phyloP scores from a whole-genome alignment of 805 yeast species.

The Teunomyces stri region DNA sequence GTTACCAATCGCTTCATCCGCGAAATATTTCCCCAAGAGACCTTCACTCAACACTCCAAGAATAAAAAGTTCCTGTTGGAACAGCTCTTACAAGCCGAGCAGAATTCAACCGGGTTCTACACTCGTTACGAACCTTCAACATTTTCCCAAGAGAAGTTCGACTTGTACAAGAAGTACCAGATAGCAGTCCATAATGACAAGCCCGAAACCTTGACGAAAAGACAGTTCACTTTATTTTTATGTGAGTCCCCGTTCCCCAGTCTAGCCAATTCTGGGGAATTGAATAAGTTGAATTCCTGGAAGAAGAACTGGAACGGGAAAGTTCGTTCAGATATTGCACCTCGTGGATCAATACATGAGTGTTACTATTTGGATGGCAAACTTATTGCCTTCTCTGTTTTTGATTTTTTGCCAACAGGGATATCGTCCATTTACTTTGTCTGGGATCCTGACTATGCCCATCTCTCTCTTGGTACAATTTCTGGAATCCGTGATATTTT shows the following conservation, averaged over 20 bases:
- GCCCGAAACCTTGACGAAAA: slow-evolving; percentile 41
- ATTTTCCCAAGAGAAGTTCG: slow-evolving; percentile 57
- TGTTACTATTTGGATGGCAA: slow-evolving; percentile 64
- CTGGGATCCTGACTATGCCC: slow-evolving; percentile 79
- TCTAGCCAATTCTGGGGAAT: slow-evolving; percentile 24
- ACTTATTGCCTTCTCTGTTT: slow-evolving; percentile 71
- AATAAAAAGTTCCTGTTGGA: slow-evolving; percentile 17
- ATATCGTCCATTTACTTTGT: slow-evolving; percentile 84
- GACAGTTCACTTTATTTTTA: slow-evolving; percentile 61
- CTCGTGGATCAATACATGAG: slow-evolving; percentile 71
- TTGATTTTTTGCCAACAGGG: slow-evolving; percentile 74
- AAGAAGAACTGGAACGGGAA: slow-evolving; percentile 17
- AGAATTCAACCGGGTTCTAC: slow-evolving; percentile 27
- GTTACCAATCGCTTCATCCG: slow-evolving; percentile 59
- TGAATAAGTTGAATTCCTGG: slow-evolving; percentile 47
- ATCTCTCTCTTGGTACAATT: slow-evolving; percentile 71
- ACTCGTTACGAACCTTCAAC: slow-evolving; percentile 54
- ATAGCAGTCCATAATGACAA: slow-evolving; percentile 63
- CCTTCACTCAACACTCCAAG: slow-evolving; percentile 9
- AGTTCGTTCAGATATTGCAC: neutral
- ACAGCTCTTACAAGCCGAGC: slow-evolving; percentile 41
- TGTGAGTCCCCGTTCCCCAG: slow-evolving; percentile 63
- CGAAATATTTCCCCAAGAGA: slow-evolving; percentile 23
- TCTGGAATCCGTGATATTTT: slow-evolving; percentile 72
- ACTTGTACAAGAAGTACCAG: slow-evolving; percentile 68